Base-by-base conservation (phyloP, 1,284 basidiomycete genomes). In the Vanrija pseudolonga region DNA sequence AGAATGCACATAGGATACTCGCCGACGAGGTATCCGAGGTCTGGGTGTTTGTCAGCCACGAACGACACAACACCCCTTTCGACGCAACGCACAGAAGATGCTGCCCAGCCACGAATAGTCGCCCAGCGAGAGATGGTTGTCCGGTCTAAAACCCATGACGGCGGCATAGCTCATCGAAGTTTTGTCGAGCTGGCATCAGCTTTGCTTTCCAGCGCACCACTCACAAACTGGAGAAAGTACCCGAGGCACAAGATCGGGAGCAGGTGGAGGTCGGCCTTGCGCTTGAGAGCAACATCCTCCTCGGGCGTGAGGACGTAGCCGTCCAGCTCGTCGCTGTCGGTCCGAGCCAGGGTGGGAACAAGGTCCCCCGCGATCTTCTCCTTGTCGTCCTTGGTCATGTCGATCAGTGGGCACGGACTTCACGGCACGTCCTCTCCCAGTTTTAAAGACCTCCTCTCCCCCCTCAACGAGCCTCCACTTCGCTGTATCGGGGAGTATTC, bases 151-250 rank as follows among this genome's bases (percentile, higher is more conserved):
- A 9, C 55, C 55, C 28, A 48, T 41, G 38, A 56, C 50, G 0
- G 55, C 40, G 9, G 46, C 53, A 38, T 55, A 55, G 12, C 49
- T 51, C n/a, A 55, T 37, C 4, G 42, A 42, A 4, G 37, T 47
- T 32, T 55, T 55, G 49, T 55, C 53, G 19, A 55, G 50, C 22
- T 32, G 15, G 18, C 5, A 3, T 32, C 9, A 32, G 32, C 32
- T 32, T 15, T 14, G 6, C n/a, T 15, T 3, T 12, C 4, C 32
- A 12, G 9, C 12, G 12, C 32, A 14, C 32, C 8, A 54, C 52
- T 54, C 47, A 54, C 52, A 41, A 54, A 49, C 28, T 54, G 52
- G 6, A 54, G 26, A 6, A 37, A 47, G 40, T 54, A 54, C 3
- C 42, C 38, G n/a, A 38, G 15, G 19, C 38, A 54, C 14, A 54